phyloP scores from a whole-genome alignment of 1,284 basidiomycete genomes.

The Ceratobasidium sp. region DNA sequence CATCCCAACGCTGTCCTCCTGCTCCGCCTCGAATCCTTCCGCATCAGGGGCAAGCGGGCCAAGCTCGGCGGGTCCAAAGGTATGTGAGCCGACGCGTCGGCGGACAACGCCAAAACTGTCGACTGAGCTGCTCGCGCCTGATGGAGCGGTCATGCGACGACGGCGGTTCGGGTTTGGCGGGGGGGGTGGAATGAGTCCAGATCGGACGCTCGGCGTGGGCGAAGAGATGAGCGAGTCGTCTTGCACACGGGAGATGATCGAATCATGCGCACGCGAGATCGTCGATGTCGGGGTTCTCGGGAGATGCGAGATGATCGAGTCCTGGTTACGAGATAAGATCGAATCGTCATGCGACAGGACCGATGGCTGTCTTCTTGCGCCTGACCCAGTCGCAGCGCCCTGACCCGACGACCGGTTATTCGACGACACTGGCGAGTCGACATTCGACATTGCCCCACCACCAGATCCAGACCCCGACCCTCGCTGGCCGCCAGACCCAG shows the following conservation, averaged over 20 bases:
- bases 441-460: constrained; percentile 18
- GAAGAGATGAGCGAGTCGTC: constrained; percentile 52
- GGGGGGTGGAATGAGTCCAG: constrained; percentile 72
- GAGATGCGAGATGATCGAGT: constrained; percentile 64
- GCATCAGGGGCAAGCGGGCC: constrained; percentile 53
- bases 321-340: constrained; percentile 59
- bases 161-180: constrained; percentile 63
- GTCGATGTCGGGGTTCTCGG: constrained; percentile 45
- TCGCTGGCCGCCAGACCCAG: constrained; percentile 26
- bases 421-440: constrained; percentile 28
- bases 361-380: constrained; percentile 24
- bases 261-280: constrained; percentile 44
- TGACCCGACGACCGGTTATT: constrained; percentile 31
- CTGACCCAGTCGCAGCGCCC: not conserved
- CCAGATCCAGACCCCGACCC: constrained; percentile 49
- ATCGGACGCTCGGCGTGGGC: constrained; percentile 53
- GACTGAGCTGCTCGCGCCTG: constrained; percentile 38
- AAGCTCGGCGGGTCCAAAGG: constrained; percentile 46
- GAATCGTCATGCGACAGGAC: constrained; percentile 51
- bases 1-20: constrained; percentile 74
- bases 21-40: constrained; percentile 65
- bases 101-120: constrained; percentile 51
- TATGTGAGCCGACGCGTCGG: constrained; percentile 57
- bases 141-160: constrained; percentile 59
- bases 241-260: constrained; percentile 50